Conservation (phyloP, 331 rosid genomes). For the Quercus tomentella region DNA sequence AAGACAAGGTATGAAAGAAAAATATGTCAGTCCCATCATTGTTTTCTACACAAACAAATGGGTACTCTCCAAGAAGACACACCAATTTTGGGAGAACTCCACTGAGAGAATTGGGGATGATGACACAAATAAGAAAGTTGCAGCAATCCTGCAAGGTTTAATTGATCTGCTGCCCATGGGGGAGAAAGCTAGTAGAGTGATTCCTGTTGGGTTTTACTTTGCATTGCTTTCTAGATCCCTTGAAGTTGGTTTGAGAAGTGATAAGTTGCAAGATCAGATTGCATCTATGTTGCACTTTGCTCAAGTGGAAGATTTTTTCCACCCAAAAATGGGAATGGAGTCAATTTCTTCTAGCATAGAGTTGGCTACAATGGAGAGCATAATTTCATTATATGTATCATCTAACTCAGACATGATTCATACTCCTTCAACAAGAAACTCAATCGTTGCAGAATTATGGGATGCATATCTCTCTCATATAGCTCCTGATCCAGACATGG, state of each 20-base stretch:
- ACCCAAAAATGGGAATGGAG: conserved; percentile 38
- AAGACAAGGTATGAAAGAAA: conserved; percentile 92
- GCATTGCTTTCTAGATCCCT: conserved; percentile 75
- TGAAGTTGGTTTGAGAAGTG: conserved; percentile 39
- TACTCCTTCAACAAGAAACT: conserved; percentile 33
- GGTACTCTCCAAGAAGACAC: conserved; percentile 53
- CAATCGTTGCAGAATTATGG: conserved; percentile 64
- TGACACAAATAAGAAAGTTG: conserved; percentile 29
- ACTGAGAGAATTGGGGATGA: conserved; percentile 29
- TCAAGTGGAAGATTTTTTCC: conserved; percentile 57
- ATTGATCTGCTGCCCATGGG: conserved; percentile 64
- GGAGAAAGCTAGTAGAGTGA: conserved; percentile 48
- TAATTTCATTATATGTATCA: conserved; percentile 43
- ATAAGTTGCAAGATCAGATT: conserved; percentile 54
- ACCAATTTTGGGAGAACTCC: conserved; percentile 47
- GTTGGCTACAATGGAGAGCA: conserved; percentile 65
- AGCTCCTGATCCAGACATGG: conserved; percentile 49
- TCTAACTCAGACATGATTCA: conserved; percentile 36
- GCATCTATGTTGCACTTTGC: conserved; percentile 62
- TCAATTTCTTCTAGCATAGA: conserved; percentile 52
- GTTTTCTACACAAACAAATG: conserved; percentile 78
- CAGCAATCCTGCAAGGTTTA: conserved; percentile 57
- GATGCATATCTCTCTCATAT: conserved; percentile 60
- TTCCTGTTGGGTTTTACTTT: conserved; percentile 76
- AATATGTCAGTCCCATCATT: conserved; percentile 65